phyloP scores from a whole-genome alignment of 148 eudicot genomes.

The Rhododendron griersonianum region DNA sequence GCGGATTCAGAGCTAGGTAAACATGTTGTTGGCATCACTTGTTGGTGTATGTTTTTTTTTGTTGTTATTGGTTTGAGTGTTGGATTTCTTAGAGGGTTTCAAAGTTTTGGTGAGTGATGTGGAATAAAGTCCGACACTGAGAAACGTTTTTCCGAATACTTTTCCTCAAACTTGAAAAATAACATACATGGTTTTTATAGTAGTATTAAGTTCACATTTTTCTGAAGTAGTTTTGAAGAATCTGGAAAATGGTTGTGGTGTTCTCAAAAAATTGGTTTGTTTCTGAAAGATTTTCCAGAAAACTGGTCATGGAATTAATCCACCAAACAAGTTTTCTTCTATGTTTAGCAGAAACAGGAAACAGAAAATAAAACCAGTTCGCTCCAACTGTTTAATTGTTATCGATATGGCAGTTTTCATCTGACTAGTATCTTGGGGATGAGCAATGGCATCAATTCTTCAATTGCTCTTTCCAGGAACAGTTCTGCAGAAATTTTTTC shows the following conservation, averaged over 20 bases:
- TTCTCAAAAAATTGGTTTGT: not conserved
- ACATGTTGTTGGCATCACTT: not conserved
- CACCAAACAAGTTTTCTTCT: not conserved
- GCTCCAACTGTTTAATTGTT: no score
- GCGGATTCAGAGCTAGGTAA: slow-evolving; percentile 12
- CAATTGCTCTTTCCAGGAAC: not conserved
- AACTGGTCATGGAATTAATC: no score
- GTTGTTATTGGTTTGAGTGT: not conserved
- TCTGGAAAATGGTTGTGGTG: not conserved
- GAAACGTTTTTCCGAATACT: not conserved
- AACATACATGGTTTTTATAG: no score
- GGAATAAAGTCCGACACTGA: no score
- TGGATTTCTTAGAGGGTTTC: no score
- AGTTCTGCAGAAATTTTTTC: not conserved
- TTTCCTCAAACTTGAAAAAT: not conserved
- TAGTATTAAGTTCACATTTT: no score
- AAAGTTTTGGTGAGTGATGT: no score
- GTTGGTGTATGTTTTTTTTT: not conserved
- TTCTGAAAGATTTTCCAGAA: no score
- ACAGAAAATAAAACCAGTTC: no score
- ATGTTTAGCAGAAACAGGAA: not conserved
- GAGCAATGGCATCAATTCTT: not conserved
- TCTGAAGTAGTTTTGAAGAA: no score
- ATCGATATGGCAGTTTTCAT: not conserved
- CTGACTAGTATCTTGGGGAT: not conserved